Base-by-base conservation (phyloP, 1,139 yeast genomes). In the Lodderomyces jiufengensis region DNA sequence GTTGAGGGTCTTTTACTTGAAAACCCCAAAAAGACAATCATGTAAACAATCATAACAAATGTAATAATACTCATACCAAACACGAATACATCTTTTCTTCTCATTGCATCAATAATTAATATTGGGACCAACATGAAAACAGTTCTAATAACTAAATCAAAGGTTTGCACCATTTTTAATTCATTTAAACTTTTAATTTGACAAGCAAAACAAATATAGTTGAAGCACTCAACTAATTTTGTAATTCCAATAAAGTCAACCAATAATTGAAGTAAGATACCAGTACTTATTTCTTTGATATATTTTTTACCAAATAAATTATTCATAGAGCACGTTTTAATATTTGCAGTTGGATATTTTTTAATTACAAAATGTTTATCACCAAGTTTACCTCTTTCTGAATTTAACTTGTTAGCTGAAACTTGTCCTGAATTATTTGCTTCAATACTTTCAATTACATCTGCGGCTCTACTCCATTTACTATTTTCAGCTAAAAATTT, bases 51-150 rank as follows among this genome's bases (percentile, higher is more conserved):
- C 42, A 41, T 43, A 13, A 37, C 31, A 6, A 33, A 22, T 14
- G 36, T 36, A 3, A 34, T 31, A 9, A 39, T 13, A 18, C 32
- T 12, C 40, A 41, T 41, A 0, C 81, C 82, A 47, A 64, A 66
- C 0, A 67, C 56, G 27, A 75, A 51, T 3, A 66, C 57, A 43
- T 71, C 76, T 35, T 71, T 73, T 37, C 84, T 62, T 42, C 76
- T 58, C 34, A 72, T 52, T 20, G 53, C 54, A 47, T 69, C 73
- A n/a, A 72, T 44, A 3, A 62, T 39, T 9, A 54, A 32, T 1
- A 56, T 43, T 3, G 71, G 68, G 9, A 60, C 36, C 4, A 52
- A 26, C 3, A 61, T 50, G 42, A 59, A 57, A 1, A 56, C 12
- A 1, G 55, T 50, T 33, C 55, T 40, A 10, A 60, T 34, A 0